Percentiles rank a stretch among this genome's conserved stretches.
Conservation (phyloP, 2,329 filamentous ascomycete genomes). For the Aspergillus phoenicis region DNA sequence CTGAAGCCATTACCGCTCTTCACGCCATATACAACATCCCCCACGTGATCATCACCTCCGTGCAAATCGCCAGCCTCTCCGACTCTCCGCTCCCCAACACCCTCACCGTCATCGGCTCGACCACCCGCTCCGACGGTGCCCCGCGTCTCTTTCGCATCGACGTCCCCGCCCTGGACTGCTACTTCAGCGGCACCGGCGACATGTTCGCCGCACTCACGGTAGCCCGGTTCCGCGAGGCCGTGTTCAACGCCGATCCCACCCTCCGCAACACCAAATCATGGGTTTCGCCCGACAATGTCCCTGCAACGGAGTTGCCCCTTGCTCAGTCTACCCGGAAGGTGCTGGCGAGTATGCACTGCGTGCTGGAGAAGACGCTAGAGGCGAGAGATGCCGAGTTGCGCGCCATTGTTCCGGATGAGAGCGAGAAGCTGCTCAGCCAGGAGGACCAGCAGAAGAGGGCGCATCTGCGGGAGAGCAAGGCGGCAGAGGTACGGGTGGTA, state of each 20-base stretch:
- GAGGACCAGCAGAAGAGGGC: constrained; percentile 56
- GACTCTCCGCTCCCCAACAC: constrained; percentile 48
- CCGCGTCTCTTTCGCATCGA: constrained; percentile 87
- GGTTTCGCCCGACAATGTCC: constrained; percentile 73
- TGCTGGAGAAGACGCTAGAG: constrained; percentile 68
- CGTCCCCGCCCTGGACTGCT: constrained; percentile 85
- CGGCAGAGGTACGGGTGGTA: constrained; percentile 84
- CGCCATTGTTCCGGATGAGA: constrained; percentile 26
- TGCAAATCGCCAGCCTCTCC: constrained; percentile 63
- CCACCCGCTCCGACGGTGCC: constrained; percentile 61
- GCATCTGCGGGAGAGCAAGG: constrained; percentile 74
- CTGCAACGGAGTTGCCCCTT: constrained; percentile 72
- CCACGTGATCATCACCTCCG: constrained; percentile 90
- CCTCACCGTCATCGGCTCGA: constrained; percentile 77
- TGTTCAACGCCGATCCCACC: constrained; percentile 49
- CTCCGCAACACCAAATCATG: constrained; percentile 66
- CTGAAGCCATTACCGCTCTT: constrained; percentile 72
- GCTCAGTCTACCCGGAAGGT: constrained; percentile 84
- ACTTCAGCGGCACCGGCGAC: constrained; percentile 95
- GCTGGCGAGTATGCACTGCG: constrained; percentile 86
- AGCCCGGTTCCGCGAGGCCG: constrained; percentile 82
- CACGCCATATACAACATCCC: constrained; percentile 77
- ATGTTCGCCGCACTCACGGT: constrained; percentile 96
- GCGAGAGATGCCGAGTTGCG: constrained; percentile 68
- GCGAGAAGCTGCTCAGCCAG: constrained; percentile 41